Percentiles rank a stretch among this genome's conserved stretches.
These are phyloP conservation scores for Exsudoporus frostii DNA, from an alignment of 768 basidiomycete genomes.

Conservation along the genomic window DNA sequence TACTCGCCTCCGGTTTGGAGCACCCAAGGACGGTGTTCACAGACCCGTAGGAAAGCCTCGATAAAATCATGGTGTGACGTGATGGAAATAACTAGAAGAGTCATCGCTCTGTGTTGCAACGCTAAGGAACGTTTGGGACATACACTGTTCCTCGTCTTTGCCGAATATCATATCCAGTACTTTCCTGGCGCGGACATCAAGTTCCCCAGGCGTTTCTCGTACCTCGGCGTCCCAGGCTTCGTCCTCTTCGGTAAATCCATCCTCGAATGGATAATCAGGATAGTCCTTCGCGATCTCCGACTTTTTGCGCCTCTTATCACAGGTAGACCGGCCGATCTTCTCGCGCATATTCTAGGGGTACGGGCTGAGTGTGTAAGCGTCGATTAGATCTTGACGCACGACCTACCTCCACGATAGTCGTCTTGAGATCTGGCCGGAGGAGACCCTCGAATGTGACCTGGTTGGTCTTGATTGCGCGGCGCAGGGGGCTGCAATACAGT, in stretches of 20 bases:
- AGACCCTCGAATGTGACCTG: conserved; percentile 49
- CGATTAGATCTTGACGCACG: neutral
- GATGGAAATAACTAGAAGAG: conserved; percentile 54
- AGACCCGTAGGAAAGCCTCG: conserved; percentile 47
- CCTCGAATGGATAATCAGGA: conserved; percentile 54
- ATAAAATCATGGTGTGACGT: conserved; percentile 67
- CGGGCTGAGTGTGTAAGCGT: neutral
- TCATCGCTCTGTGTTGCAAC: neutral
- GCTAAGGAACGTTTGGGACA: conserved; percentile 21
- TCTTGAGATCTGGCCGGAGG: conserved; percentile 28
- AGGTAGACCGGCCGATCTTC: conserved; percentile 64
- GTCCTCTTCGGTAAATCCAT: conserved; percentile 60
- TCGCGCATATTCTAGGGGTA: conserved; percentile 59
- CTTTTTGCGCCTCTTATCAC: conserved; percentile 56
- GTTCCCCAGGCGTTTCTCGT: conserved; percentile 50
- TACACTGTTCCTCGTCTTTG: conserved; percentile 45
- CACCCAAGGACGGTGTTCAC: conserved; percentile 42
- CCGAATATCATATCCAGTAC: conserved; percentile 59
- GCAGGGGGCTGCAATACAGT: conserved; percentile 61
- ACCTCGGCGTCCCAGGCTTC: conserved; percentile 53
- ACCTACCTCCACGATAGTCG: conserved; percentile 56
- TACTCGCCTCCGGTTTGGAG: conserved; percentile 64
- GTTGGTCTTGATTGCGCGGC: conserved; percentile 57
- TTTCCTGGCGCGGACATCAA: conserved; percentile 44
- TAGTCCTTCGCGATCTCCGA: conserved; percentile 47